These are phyloP conservation scores for Candolleomyces aberdarensis DNA, from an alignment of 768 basidiomycete species.

Conservation along the genomic window DNA sequence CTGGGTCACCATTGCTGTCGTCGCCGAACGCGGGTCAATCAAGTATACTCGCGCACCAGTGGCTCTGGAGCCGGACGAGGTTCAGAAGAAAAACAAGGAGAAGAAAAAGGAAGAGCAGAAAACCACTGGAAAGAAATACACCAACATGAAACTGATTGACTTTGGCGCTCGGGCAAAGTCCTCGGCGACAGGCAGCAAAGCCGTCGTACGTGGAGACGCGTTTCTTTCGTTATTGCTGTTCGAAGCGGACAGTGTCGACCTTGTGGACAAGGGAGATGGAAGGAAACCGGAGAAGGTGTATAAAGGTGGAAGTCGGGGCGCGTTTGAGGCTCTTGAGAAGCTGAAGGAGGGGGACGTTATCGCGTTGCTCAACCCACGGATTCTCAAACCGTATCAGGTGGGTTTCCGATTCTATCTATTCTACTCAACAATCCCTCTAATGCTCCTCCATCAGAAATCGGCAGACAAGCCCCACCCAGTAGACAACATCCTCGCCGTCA, in stretches of 20 bases:
- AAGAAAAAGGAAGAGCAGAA: slow-evolving; percentile 41
- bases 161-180: slow-evolving; percentile 64
- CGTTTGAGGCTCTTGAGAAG: slow-evolving; percentile 85
- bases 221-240: slow-evolving; percentile 82
- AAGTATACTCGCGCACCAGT: slow-evolving; percentile 70
- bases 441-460: slow-evolving; percentile 32
- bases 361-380: slow-evolving; percentile 82
- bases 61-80: slow-evolving; percentile 41
- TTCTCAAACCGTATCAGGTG: slow-evolving; percentile 86
- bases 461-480: slow-evolving; percentile 68
- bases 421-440: slow-evolving; percentile 2
- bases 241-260: slow-evolving; percentile 74
- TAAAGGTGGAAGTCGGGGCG: slow-evolving; percentile 87
- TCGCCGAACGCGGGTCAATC: slow-evolving; percentile 86
- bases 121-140: slow-evolving; percentile 70
- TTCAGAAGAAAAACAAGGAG: slow-evolving; percentile 27
- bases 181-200: slow-evolving; percentile 53
- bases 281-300: slow-evolving; percentile 61
- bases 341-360: slow-evolving; percentile 88
- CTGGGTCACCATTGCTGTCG: slow-evolving; percentile 94
- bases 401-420: slow-evolving; percentile 13
- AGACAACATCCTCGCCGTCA: slow-evolving; percentile 81
- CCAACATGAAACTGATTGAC: slow-evolving; percentile 82
- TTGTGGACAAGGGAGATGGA: slow-evolving; percentile 49
- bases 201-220: slow-evolving; percentile 75